phyloP scores from a whole-genome alignment of 306 rosid species.

The Cyamopsis tetragonoloba region DNA sequence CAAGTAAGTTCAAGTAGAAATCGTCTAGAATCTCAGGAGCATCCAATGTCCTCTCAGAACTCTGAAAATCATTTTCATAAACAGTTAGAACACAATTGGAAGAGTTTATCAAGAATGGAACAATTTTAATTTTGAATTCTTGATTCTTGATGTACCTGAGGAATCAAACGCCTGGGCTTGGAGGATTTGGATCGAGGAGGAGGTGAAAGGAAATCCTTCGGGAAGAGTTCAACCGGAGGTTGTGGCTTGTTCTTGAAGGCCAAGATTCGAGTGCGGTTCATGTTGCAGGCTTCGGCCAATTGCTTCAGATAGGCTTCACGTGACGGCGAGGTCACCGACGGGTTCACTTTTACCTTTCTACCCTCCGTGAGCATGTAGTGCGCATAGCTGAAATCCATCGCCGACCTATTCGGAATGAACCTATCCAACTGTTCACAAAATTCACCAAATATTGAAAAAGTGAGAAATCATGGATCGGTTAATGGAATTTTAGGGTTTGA shows the following conservation, averaged over 20 bases:
- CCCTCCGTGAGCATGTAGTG: slow-evolving; percentile 51
- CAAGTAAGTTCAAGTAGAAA: slow-evolving; percentile 65
- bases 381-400: slow-evolving; percentile 49
- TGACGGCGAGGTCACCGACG: slow-evolving; percentile 43
- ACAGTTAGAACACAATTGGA: not conserved
- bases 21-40: slow-evolving; percentile 77
- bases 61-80: slow-evolving; percentile 30
- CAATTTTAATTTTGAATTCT: no score
- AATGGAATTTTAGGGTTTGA: not conserved
- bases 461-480: no score
- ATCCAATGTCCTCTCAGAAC: slow-evolving; percentile 75
- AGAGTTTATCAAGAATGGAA: no score
- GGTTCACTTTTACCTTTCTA: slow-evolving; percentile 55
- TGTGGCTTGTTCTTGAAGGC: slow-evolving; percentile 90
- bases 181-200: slow-evolving; percentile 32
- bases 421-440: slow-evolving; percentile 40
- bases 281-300: slow-evolving; percentile 61
- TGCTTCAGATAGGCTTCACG: slow-evolving; percentile 54
- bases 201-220: slow-evolving; percentile 41
- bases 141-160: slow-evolving; percentile 66
- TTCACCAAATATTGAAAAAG: no score
- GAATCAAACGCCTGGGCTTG: slow-evolving; percentile 54
- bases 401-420: slow-evolving; percentile 50
- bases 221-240: slow-evolving; percentile 41
- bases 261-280: slow-evolving; percentile 63